Base-by-base conservation (phyloP, 768 basidiomycete genomes). In the Termitomyces sp. region DNA sequence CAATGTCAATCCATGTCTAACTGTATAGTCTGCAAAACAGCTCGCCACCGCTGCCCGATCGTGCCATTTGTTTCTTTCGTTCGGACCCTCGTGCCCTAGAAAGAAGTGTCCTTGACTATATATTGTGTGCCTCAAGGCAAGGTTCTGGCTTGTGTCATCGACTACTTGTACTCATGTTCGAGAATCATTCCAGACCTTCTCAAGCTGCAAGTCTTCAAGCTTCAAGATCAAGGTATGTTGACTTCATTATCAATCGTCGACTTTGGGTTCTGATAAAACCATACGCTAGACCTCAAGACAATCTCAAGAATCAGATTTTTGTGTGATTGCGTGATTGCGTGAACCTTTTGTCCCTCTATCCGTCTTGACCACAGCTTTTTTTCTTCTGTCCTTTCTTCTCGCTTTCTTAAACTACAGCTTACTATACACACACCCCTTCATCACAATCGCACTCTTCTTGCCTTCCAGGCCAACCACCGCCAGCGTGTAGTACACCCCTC, bases 291-390 rank as follows among this genome's bases (percentile, higher is more conserved):
- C 9, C 4, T 28, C 39, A n/a, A 40, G 24, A 18, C 16, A 39
- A 9, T 38, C 18, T 54, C 38, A 40, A 54, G 38, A 18, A 28
- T 18, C 16, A 2, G 1, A 7, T 7, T 20, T 53, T 36, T 33
- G 38, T 22, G 52, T 54, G 52, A 54, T 54, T 54, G 53, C 6
- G 35, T 36, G 39, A 55, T 55, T 55, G 39, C 12, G 54, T 42
- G 54, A 55, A 55, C 39, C 54, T n/a, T 42, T 55, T 12, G 18
- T 28, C 53, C 36, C 54, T 35, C 51, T 40, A 54, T 40, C 53
- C 9, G 38, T 28, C 22, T 9, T 54, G 22, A 4, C 9, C 53
- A 7, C 39, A 18, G 16, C 7, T 40, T 28, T 54, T 24, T 52
- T 38, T 16, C 20, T 53, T 53, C 52, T 38, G 2, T 3, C 15